Conservation (phyloP, 202 grass and related monocot genomes). For the Musa balbisiana region DNA sequence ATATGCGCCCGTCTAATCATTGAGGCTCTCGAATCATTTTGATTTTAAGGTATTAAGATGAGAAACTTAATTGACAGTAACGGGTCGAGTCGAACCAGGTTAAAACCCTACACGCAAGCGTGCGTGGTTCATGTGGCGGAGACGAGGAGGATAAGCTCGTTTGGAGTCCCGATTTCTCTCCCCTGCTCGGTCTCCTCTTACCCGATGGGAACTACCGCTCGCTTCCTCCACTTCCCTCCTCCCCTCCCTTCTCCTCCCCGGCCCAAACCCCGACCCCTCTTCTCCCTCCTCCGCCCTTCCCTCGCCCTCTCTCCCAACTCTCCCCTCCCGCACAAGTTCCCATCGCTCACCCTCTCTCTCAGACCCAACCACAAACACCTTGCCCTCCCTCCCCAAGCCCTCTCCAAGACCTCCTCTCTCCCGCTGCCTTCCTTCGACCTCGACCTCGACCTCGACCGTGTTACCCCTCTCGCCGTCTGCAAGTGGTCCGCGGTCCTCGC, state of each 20-base stretch:
- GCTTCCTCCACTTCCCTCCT: constrained; percentile 9
- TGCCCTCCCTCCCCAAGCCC: background rate
- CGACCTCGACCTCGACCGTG: background rate
- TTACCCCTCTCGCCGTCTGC: constrained; percentile 16
- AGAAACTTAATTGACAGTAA: too few relatives aligned
- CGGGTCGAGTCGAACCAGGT: too few relatives aligned
- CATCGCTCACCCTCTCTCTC: background rate
- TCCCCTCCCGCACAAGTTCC: background rate
- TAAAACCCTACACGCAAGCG: too few relatives aligned
- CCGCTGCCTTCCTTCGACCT: background rate
- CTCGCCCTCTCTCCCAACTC: background rate
- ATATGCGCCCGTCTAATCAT: too few relatives aligned
- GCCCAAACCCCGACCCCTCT: background rate
- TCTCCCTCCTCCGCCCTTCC: background rate
- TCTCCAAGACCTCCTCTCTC: background rate
- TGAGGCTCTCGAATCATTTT: too few relatives aligned
- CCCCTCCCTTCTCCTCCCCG: background rate
- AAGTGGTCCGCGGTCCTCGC: constrained; percentile 17
- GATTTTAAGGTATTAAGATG: too few relatives aligned
- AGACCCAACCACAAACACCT: constrained; percentile 20
- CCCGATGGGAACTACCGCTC: constrained; percentile 2
- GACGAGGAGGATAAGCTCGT: too few relatives aligned
- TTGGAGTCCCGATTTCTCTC: background rate
- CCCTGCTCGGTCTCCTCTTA: background rate
- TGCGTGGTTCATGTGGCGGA: too few relatives aligned